Evolutionary conservation across 2,329 filamentous ascomycete genomes (phyloP).

Genomic region (Pestalotiopsis fici): DNA sequence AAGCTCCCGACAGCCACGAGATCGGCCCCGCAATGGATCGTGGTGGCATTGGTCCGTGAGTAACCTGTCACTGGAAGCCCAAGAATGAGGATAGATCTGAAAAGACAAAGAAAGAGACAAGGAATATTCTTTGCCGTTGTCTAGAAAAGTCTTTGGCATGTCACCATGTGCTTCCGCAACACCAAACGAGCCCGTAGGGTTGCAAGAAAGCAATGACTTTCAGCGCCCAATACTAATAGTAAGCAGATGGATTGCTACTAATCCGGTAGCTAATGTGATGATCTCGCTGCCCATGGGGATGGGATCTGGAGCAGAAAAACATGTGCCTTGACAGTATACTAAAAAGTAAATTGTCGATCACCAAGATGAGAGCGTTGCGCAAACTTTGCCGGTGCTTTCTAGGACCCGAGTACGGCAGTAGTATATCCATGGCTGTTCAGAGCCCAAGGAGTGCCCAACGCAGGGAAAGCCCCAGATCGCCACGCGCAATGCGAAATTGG

Average conservation of each 20-base stretch:
- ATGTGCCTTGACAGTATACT: neutral
- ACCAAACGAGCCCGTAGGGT: neutral
- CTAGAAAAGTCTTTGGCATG: neutral
- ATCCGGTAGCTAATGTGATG: neutral
- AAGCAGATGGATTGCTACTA: neutral
- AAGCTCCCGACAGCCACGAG: neutral
- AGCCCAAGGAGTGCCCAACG: neutral
- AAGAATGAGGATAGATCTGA: too few relatives aligned
- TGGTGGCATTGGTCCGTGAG: neutral
- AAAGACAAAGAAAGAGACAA: neutral
- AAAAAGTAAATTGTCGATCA: neutral
- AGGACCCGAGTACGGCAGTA: neutral
- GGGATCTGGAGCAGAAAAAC: neutral
- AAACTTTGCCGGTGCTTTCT: neutral
- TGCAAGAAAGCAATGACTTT: neutral
- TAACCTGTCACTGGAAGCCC: neutral
- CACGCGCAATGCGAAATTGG: neutral
- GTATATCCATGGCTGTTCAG: neutral
- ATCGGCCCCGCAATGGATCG: neutral
- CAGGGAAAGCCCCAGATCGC: neutral
- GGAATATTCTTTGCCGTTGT: neutral
- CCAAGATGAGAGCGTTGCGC: neutral
- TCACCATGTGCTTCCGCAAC: neutral
- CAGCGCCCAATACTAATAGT: neutral
- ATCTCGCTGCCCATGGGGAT: neutral